Conservation (phyloP, 345 rosid genomes). For the Brassica juncea region DNA sequence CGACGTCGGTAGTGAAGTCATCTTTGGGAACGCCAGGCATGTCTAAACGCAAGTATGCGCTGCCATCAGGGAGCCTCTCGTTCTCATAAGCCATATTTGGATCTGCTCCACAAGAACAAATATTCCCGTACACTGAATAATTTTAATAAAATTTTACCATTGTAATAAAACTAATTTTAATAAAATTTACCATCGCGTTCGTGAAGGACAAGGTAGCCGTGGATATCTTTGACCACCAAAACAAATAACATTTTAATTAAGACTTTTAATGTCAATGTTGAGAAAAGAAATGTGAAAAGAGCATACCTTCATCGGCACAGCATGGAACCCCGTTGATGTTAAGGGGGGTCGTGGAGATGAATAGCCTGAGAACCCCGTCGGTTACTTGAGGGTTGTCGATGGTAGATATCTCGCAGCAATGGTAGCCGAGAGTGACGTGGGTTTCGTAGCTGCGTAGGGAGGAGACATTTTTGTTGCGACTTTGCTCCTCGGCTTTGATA, state of each 20-base stretch:
- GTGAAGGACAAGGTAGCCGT: too few species aligned
- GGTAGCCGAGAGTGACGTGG: background rate
- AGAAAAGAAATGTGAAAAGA: background rate
- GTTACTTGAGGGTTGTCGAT: background rate
- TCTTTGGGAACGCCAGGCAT: constrained; percentile 32
- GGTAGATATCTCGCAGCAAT: background rate
- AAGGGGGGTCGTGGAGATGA: constrained; percentile 1
- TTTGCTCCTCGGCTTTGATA: background rate
- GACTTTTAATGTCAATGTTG: too few species aligned
- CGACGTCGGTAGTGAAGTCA: background rate
- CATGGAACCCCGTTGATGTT: background rate
- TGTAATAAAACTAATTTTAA: too few species aligned
- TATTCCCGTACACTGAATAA: too few species aligned
- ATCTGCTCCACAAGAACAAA: too few species aligned
- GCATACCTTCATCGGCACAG: background rate
- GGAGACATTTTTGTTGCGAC: background rate
- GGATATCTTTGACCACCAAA: too few species aligned
- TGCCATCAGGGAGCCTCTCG: constrained; percentile 12
- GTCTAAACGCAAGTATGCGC: constrained; percentile 28
- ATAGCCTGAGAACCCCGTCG: constrained; percentile 28
- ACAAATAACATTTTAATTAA: too few species aligned
- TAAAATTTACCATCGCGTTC: too few species aligned
- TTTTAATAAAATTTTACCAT: too few species aligned
- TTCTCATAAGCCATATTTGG: constrained; percentile 18
- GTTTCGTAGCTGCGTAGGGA: background rate